phyloP scores from a whole-genome alignment of 1,139 yeast species.

The Casaregolazyma lundiana region DNA sequence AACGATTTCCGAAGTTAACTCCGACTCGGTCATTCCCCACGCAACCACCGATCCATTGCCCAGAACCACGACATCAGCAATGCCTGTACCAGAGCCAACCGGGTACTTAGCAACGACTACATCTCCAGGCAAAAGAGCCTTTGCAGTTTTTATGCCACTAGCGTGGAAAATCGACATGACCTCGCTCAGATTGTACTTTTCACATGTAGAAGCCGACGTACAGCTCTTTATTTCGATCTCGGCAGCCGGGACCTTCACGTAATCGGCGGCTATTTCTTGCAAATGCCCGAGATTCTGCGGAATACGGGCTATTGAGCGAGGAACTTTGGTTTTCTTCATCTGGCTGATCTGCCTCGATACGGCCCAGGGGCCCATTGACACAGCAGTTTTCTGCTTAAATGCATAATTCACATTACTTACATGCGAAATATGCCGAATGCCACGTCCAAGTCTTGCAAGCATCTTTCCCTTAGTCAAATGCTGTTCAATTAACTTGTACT shows the following conservation, averaged over 20 bases:
- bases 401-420: no score
- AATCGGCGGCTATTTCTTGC: conserved; percentile 4
- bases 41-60: conserved; percentile 74
- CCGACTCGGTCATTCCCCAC: conserved; percentile 64
- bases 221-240: conserved; percentile 35
- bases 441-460: background rate
- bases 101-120: conserved; percentile 24
- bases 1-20: conserved; percentile 41
- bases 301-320: conserved; percentile 4
- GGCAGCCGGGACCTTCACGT: background rate
- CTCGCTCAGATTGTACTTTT: conserved; percentile 53
- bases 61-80: conserved; percentile 55
- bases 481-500: no score
- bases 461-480: background rate
- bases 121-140: conserved; percentile 54
- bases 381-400: background rate
- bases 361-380: background rate
- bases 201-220: conserved; percentile 68
- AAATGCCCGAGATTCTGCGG: conserved; percentile 1
- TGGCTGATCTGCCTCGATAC: background rate
- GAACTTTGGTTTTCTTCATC: conserved; percentile 5
- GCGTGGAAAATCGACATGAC: conserved; percentile 37
- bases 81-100: conserved; percentile 35
- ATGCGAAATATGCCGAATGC: no score
- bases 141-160: conserved; percentile 38